Conservation (phyloP, 2,329 filamentous ascomycete species). For the Rhinocladiella mackenziei region DNA sequence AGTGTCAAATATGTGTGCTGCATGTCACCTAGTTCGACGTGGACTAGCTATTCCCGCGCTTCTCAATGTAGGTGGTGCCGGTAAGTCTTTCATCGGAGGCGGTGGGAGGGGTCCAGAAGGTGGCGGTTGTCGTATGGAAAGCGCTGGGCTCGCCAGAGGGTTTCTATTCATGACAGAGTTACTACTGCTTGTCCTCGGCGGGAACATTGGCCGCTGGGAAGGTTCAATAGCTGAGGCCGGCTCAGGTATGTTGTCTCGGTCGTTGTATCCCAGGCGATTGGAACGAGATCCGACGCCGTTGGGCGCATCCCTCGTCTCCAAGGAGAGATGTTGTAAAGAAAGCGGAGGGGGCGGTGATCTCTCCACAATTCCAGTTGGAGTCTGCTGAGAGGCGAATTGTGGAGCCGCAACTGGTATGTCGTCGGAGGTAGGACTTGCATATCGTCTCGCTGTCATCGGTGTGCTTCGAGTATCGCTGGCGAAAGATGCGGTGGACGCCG, state of each 20-base stretch:
- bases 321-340: slow-evolving; percentile 44
- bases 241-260: slow-evolving; percentile 32
- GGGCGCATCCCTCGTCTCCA: slow-evolving; percentile 39
- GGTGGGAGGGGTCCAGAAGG: slow-evolving; percentile 56
- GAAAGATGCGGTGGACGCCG: slow-evolving; percentile 35
- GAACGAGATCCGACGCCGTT: slow-evolving; percentile 30
- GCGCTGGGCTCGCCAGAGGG: slow-evolving; percentile 50
- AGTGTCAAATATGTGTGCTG: neutral
- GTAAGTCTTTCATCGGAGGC: slow-evolving; percentile 42
- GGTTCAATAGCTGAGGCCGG: slow-evolving; percentile 39
- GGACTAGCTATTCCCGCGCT: slow-evolving; percentile 24
- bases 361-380: slow-evolving; percentile 28
- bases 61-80: slow-evolving; percentile 18
- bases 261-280: slow-evolving; percentile 22
- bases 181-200: slow-evolving; percentile 38
- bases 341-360: slow-evolving; percentile 36
- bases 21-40: slow-evolving; percentile 18
- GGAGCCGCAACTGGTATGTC: slow-evolving; percentile 61
- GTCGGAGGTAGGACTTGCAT: slow-evolving; percentile 64
- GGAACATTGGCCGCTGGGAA: slow-evolving; percentile 38
- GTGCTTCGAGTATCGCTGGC: slow-evolving; percentile 33
- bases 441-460: slow-evolving; percentile 25
- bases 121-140: slow-evolving; percentile 63
- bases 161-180: slow-evolving; percentile 21
- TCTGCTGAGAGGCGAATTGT: slow-evolving; percentile 32